Conservation (phyloP, 495 filamentous ascomycete species). For the Xylaria venustula region DNA sequence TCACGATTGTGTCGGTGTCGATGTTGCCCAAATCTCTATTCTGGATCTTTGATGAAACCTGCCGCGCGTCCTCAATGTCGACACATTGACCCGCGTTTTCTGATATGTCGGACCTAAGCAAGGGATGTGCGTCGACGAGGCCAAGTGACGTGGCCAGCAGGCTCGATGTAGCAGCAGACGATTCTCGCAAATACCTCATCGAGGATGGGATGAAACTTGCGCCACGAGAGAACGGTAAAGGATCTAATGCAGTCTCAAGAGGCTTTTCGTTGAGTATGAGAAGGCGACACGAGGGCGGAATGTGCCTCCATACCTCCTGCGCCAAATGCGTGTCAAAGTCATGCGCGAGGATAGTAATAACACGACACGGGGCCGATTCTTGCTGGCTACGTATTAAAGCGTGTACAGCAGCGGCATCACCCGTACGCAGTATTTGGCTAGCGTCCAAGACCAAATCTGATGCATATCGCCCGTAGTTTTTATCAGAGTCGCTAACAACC, state of each 20-base stretch:
- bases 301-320: conserved; percentile 20
- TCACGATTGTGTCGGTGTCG: not conserved
- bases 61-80: conserved; percentile 6
- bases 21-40: not conserved
- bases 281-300: conserved; percentile 16
- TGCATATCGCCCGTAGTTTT: conserved; percentile 2
- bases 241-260: conserved; percentile 9
- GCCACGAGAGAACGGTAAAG: conserved; percentile 16
- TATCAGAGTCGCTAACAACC: not conserved
- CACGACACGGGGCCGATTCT: conserved; percentile 10
- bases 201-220: conserved; percentile 18
- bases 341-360: conserved; percentile 14
- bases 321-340: conserved; percentile 7
- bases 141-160: conserved; percentile 9
- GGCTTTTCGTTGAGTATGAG: conserved; percentile 12
- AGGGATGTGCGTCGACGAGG: conserved; percentile 10
- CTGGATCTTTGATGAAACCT: not conserved
- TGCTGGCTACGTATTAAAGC: conserved; percentile 2
- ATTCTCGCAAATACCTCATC: conserved; percentile 16
- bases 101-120: not conserved
- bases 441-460: conserved; percentile 3
- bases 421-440: not conserved
- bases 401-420: not conserved
- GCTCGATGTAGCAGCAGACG: conserved; percentile 3
- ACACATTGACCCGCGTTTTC: not conserved